A percentile compares a stretch with the other conserved stretches of the same genome.
Evolutionary conservation across 352 stramenopile species (phyloP).

Genomic region (Chrysophaeum taylorii): DNA sequence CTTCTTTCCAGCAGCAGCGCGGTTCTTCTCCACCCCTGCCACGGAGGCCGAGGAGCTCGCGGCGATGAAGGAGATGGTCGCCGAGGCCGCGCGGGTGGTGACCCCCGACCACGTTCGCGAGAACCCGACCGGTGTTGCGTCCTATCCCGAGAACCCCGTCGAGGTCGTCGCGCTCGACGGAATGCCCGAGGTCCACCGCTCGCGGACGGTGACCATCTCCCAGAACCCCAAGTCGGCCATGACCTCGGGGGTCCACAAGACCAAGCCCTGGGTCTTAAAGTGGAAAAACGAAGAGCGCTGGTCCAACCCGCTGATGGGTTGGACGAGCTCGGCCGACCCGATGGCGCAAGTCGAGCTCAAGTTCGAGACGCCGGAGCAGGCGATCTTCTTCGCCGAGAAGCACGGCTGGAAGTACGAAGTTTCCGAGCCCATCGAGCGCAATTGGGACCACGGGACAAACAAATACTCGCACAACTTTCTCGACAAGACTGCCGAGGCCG

Average conservation of each 20-base stretch:
- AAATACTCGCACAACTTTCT: constrained; percentile 71
- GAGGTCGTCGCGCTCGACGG: too few species aligned
- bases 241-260: background rate
- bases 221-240: background rate
- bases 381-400: constrained; percentile 60
- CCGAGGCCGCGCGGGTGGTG: too few species aligned
- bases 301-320: constrained; percentile 85
- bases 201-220: background rate
- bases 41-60: background rate
- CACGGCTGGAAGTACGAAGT: constrained; percentile 70
- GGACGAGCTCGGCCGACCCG: constrained; percentile 72
- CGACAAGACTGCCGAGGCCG: constrained; percentile 47
- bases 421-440: constrained; percentile 53
- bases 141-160: too few species aligned
- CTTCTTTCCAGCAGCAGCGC: too few species aligned
- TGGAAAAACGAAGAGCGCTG: constrained; percentile 37
- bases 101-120: too few species aligned
- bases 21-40: too few species aligned
- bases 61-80: background rate
- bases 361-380: constrained; percentile 73
- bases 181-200: background rate
- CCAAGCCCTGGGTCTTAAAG: background rate
- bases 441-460: constrained; percentile 58
- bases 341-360: constrained; percentile 65
- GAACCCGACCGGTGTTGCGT: too few species aligned